Conservation (phyloP, 495 filamentous ascomycete genomes). For the Talaromyces ruber region DNA sequence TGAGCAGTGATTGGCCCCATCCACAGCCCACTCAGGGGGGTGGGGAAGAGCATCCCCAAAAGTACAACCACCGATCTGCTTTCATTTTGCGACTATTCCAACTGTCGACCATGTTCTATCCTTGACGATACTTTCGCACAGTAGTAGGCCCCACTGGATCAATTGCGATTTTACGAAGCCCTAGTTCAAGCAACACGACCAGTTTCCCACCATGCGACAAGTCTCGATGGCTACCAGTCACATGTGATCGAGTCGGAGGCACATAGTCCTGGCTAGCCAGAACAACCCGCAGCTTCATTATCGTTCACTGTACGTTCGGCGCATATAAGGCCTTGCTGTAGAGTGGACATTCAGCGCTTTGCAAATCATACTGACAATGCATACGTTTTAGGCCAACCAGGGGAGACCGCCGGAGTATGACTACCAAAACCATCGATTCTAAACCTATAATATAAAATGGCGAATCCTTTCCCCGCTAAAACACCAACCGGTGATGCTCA, state of each 20-base stretch:
- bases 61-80: background rate
- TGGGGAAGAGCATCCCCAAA: background rate
- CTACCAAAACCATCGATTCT: background rate
- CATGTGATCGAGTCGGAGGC: background rate
- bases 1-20: conserved; percentile 3
- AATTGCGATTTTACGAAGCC: background rate
- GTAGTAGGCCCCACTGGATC: background rate
- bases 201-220: background rate
- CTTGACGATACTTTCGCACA: background rate
- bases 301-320: background rate
- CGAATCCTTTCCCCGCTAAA: conserved; percentile 29
- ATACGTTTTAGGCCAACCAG: background rate
- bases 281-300: background rate
- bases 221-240: background rate
- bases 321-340: background rate
- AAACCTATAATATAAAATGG: background rate
- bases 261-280: background rate
- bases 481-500: conserved; percentile 30
- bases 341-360: background rate
- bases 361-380: background rate
- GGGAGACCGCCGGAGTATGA: background rate
- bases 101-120: background rate
- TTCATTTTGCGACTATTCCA: background rate
- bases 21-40: background rate
- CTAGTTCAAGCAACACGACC: background rate